Evolutionary conservation across 257 asterid genomes (phyloP), one percentile per base, ranked within the genome.

Genomic region (Scutellaria barbata): DNA sequence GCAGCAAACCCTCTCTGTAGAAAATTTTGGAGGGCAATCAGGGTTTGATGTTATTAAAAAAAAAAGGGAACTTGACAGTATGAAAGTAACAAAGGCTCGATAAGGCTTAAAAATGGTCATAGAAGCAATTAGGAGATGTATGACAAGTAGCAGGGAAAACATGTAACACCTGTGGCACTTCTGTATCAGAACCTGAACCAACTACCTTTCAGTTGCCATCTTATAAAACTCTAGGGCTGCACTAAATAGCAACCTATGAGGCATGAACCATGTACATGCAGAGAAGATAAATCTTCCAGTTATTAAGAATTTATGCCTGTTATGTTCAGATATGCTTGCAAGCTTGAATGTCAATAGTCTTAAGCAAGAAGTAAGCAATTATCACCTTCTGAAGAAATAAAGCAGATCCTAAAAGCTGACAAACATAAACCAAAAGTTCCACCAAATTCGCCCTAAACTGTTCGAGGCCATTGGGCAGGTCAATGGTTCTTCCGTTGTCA

Each of bases 401-500:
- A 59, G 88, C 67, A 73, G 96, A 81, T 46, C 92, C 90, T 71
- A 92, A 71, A 59, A 92, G 89, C 87, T 88, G 96, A 68, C 93
- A 88, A 60, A 85, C 71, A 62, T 89, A 95, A 74, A 83, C 89
- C 84, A 92, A 73, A 79, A 87, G 89, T 81, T 92, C 98, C 78
- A 84, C 82, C 82, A 86, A 76, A 70, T 87, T 88, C 87, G 82
- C 79, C 88, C 98, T 88, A 72, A 92, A 86, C 69, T 89, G 98
- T 60, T 74, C 87, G 22, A 92, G 92, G 86, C 87, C 85, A 80
- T 81, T 86, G 66, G 96, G 96, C 74, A 92, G 82, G 63, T 83
- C 92, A 77, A 88, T 74, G 70, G 76, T 78, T 68, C 78, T 80
- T 62, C 89, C 84, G 1, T 79, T 78, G 55, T 81, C 90, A 63